Evolutionary conservation across 2,329 filamentous ascomycete species (phyloP), one percentile per base, ranked within the genome.

Genomic region (Diaporthe citri): DNA sequence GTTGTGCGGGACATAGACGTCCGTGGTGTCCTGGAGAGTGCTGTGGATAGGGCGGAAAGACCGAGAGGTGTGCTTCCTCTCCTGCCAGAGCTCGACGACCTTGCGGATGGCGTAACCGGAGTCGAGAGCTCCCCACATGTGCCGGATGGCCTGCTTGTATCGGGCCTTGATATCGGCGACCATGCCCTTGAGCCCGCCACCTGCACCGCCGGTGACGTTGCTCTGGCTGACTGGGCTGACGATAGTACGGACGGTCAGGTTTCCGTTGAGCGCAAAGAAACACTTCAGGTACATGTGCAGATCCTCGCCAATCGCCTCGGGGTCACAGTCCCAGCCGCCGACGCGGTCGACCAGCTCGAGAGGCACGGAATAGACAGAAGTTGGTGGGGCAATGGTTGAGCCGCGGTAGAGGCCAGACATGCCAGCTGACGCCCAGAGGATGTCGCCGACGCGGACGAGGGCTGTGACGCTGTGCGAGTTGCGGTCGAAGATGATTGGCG

Each of bases 231-330:
- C 92, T 2, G 93, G 92, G 76, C 91, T 92, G 78, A 92, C 85
- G 41, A 95, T 87, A 4, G 92, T 90, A 66, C 89, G 88, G 62
- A 89, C 89, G 17, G 91, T 91, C 72, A 94, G 81, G 80, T 94
- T 91, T 4, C 93, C 93, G 76, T 93, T 93, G 25, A 94, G 88
- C 1, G 92, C 91, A 77, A 94, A 94, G 85, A 94, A 94, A 82
- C 92, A 94, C 86, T 94, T 94, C 77, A 94, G 87, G 80, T 93
- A 93, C 93, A 94, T 94, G 84, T 95, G 93, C 80, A 94, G 83
- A 80, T 94, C 93, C 82, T 95, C 93, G 57, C 93, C 93, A 78
- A 95, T 94, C 28, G 93, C 92, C 76, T 93, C 92, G 1, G 90
- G 87, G 70, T 90, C 92, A 72, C 90, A 90, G 80, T 94, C 93